Base-by-base conservation (phyloP, 306 rosid species). In the Hippophae tibetana region DNA sequence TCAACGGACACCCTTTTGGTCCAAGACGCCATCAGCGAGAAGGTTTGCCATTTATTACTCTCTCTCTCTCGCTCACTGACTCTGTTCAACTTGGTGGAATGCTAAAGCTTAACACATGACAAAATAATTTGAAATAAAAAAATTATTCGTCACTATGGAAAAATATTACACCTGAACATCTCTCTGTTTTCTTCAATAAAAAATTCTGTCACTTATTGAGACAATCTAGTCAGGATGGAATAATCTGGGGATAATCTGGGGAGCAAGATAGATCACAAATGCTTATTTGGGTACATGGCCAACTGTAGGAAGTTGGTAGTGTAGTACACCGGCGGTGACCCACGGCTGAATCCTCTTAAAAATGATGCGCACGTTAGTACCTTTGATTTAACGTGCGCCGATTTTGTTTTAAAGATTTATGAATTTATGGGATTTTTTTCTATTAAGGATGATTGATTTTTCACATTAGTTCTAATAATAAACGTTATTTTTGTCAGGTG, bases 11-110 rank as follows among this genome's bases (percentile, higher is more conserved):
- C 99, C 43, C 89, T 93, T 41, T 83, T 93, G 3, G 99, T 93
- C 56, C 99, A 93, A 81, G 99, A 93, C 61, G 99, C 99, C 52
- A 93, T 93, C 13, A 93, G 99, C 47, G 99, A 93, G 82, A 93
- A 93, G 97, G 99, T 88, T 50, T 60, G 52, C 58, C 5, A 51
- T 54, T 68, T 61, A 5, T 42, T 6, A 52, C n/a, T 56, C 58
- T 25, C 41, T 48, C 67, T 2, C 27, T 58, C 51, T 47, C 48
- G 11, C 10, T 40, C 42, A 3, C 9, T 63, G 13, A 12, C 58
- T 52, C 23, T 18, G 23, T 18, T 18, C 23, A 18, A 18, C 23
- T 18, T 18, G 23, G 23, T 18, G 23, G 23, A 18, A 18, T 18
- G 23, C 23, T 18, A 18, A 18, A 18, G 23, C 23, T 18, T 18